phyloP scores from a whole-genome alignment of 306 rosid genomes.

The Hylodesmum podocarpum region DNA sequence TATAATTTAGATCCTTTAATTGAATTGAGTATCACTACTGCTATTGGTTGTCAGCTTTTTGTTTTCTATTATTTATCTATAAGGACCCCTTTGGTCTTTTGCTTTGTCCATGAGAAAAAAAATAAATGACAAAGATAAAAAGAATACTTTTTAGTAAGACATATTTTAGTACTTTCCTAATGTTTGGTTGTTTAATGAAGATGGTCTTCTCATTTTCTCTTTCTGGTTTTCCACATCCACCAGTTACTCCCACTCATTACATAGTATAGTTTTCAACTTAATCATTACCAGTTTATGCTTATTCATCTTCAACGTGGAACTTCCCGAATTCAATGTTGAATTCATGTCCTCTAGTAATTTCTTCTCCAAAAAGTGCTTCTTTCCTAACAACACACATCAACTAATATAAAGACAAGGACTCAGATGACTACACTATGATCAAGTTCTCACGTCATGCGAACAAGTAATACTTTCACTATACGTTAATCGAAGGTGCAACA shows the following conservation, averaged over 20 bases:
- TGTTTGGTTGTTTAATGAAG: neutral
- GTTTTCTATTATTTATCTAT: neutral
- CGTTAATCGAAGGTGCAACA: neutral
- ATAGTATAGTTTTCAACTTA: constrained; percentile 8
- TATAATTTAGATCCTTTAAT: neutral
- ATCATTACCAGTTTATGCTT: constrained; percentile 19
- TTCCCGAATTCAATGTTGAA: constrained; percentile 25
- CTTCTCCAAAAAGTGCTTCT: constrained; percentile 21
- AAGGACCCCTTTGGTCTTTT: neutral
- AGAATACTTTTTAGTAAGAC: neutral
- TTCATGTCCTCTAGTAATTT: constrained; percentile 13
- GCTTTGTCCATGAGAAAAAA: neutral
- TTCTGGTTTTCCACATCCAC: constrained; percentile 3
- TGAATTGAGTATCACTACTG: neutral
- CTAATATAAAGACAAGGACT: neutral
- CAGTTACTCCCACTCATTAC: constrained; percentile 16
- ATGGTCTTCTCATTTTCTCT: neutral
- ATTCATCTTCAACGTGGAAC: constrained; percentile 22
- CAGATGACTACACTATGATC: constrained; percentile 24
- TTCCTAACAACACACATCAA: neutral
- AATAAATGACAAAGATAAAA: neutral
- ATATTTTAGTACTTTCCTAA: neutral
- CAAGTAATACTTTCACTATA: neutral
- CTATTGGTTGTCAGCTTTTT: neutral
- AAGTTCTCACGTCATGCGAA: constrained; percentile 17